Base-by-base conservation (phyloP, 2,329 filamentous ascomycete genomes). In the Trichoderma brevicompactum region DNA sequence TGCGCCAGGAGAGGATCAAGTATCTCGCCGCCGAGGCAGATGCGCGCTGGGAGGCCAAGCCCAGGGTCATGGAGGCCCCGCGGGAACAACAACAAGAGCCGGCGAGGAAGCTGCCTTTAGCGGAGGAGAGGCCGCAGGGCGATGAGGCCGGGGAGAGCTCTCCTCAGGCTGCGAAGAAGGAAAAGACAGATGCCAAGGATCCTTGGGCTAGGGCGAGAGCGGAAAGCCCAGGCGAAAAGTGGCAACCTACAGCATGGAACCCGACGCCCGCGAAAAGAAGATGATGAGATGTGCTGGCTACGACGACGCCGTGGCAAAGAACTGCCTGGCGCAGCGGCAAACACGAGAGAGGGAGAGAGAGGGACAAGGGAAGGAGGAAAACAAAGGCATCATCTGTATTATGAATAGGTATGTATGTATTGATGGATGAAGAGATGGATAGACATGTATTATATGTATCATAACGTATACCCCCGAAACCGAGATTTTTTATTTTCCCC, bases 221-320 rank as follows among this genome's bases (percentile, higher is more conserved):
- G 1, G 70, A 72, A 19, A 82, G 81, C 0, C 85, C 87, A 0
- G 81, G 87, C 62, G 87, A 91, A 73, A 80, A 77, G n/a, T 91
- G 88, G 87, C 87, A 90, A 75, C 89, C 89, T 0, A 73, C 85
- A 54, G 78, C 86, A 3, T 92, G 89, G 89, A 78, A 74, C 5
- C 86, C 86, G 4, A 75, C 76, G 2, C 69, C 79, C n/a, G 62
- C 69, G 10, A 80, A 74, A 70, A 77, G 74, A 66, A 68, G 44
- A 7, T 38, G 46, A 65, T 64, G 34, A 56, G 23, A n/a, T 1
- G 1, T 9, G 9, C 34, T 12, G 13, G 15, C 12, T 23, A 10
- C 28, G 52, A 46, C n/a, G n/a, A 28, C n/a, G 19, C 36, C 2
- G 15, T 41, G 19, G n/a, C 8, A 10, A 38, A 40, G 13, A 15